Evolutionary conservation across 192 early-diverging fungal species (phyloP).

Genomic region (Gamsiella multidivaricata): DNA sequence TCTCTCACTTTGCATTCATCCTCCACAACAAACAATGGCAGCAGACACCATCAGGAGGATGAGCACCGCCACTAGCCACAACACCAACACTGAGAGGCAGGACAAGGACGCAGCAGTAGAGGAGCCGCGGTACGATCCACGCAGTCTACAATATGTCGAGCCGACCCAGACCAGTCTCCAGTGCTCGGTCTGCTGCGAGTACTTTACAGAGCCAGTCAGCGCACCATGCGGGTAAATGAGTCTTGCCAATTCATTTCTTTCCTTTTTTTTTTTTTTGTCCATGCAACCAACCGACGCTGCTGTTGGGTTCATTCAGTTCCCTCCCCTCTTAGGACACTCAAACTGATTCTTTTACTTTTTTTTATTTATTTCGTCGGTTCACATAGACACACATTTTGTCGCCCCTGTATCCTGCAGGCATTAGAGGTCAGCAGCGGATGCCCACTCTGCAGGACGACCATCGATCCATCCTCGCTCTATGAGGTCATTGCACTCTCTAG

Average conservation of each 20-base stretch:
- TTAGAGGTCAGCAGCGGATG: conserved; percentile 59
- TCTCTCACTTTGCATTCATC: neutral
- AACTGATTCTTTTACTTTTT: neutral
- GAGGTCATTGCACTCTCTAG: conserved; percentile 69
- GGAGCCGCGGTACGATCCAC: conserved; percentile 38
- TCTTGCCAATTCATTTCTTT: neutral
- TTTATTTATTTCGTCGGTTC: conserved; percentile 5
- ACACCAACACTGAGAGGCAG: neutral
- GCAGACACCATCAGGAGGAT: neutral
- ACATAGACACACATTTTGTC: conserved; percentile 75
- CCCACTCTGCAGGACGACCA: conserved; percentile 67
- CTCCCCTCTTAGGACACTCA: no score
- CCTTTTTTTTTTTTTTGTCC: neutral
- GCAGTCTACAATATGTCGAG: conserved; percentile 48
- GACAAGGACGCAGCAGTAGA: neutral
- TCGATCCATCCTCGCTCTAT: conserved; percentile 54
- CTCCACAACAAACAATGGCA: neutral
- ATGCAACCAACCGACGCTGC: neutral
- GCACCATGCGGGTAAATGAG: conserved; percentile 43
- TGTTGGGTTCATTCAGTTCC: no score
- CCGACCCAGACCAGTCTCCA: conserved; percentile 49
- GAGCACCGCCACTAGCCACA: conserved; percentile 1
- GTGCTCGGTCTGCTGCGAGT: conserved; percentile 53
- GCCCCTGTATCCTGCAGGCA: conserved; percentile 66
- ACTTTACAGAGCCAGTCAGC: conserved; percentile 52